Evolutionary conservation across 2,329 filamentous ascomycete species (phyloP).

Genomic region (Waltergamsia citrina): DNA sequence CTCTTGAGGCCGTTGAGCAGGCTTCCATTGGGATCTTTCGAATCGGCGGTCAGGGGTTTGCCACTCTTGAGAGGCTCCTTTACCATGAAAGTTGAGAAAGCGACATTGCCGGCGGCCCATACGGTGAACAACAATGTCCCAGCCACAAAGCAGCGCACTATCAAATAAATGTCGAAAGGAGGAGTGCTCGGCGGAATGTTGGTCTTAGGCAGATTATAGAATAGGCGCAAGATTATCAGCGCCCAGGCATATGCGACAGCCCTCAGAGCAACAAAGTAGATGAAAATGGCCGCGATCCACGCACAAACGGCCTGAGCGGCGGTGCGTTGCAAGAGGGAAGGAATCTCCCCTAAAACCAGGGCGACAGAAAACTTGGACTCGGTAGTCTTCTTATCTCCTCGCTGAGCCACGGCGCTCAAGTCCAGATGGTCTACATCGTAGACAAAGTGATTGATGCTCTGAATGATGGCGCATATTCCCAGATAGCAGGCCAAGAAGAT

Average conservation of each 20-base stretch:
- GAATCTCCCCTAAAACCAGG: conserved; percentile 26
- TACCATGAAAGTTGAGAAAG: conserved; percentile 73
- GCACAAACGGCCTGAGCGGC: conserved; percentile 29
- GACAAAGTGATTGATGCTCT: conserved; percentile 61
- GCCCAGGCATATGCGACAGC: conserved; percentile 58
- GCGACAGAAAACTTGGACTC: conserved; percentile 19
- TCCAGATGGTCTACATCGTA: conserved; percentile 62
- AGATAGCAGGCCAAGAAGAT: conserved; percentile 71
- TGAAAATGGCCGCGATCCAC: conserved; percentile 34
- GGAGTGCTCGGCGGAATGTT: conserved; percentile 50
- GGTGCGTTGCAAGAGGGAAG: conserved; percentile 25
- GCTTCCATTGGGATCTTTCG: conserved; percentile 87
- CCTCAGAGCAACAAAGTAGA: conserved; percentile 58
- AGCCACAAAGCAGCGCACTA: conserved; percentile 47
- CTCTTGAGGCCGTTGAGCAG: conserved; percentile 74
- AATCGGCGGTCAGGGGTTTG: conserved; percentile 74
- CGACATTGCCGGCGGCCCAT: conserved; percentile 68
- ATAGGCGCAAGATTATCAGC: conserved; percentile 58
- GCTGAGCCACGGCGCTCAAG: conserved; percentile 16
- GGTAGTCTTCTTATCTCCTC: conserved; percentile 10
- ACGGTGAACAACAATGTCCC: conserved; percentile 59
- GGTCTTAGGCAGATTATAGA: conserved; percentile 68
- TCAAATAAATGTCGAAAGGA: conserved; percentile 47
- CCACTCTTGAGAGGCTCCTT: conserved; percentile 76
- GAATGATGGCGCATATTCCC: conserved; percentile 56